A percentile compares a stretch with the other conserved stretches of the same genome.
Conservation (phyloP, 768 basidiomycete genomes). For the Boletus coccyginus region DNA sequence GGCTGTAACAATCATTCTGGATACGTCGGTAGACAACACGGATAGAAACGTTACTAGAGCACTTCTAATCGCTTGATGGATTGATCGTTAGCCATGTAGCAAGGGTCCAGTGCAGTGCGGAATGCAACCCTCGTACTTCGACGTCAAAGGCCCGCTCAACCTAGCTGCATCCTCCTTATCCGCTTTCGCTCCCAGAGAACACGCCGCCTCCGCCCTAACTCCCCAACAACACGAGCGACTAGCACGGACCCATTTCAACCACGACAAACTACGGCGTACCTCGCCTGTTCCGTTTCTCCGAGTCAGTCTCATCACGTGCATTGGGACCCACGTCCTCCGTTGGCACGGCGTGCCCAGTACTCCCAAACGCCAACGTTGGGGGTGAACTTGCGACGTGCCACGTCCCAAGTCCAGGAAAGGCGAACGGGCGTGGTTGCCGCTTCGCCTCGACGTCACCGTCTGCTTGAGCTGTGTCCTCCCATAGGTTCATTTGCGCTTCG, state of each 20-base stretch:
- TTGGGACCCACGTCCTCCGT: neutral
- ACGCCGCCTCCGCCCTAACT: neutral
- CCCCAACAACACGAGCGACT: neutral
- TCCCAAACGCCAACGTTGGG: slow-evolving; percentile 3
- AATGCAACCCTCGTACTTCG: neutral
- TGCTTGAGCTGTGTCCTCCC: neutral
- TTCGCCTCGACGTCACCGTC: neutral
- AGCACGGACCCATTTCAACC: neutral
- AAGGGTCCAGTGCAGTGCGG: neutral
- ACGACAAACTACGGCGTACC: slow-evolving; percentile 1
- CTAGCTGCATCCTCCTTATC: neutral
- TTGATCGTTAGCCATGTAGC: neutral
- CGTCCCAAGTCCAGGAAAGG: slow-evolving; percentile 14
- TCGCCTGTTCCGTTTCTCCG: neutral
- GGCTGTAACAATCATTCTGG: slow-evolving; percentile 10
- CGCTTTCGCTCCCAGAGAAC: neutral
- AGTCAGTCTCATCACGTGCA: neutral
- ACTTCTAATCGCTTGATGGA: neutral
- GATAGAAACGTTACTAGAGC: neutral
- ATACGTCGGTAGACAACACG: neutral
- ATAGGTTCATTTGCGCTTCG: neutral
- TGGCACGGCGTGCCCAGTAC: neutral
- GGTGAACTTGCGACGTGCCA: slow-evolving; percentile 17
- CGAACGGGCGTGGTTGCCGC: neutral
- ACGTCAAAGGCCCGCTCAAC: neutral